Evolutionary conservation across 1,139 yeast species (phyloP).

Genomic region (Yamadazyma atmosphaerica): DNA sequence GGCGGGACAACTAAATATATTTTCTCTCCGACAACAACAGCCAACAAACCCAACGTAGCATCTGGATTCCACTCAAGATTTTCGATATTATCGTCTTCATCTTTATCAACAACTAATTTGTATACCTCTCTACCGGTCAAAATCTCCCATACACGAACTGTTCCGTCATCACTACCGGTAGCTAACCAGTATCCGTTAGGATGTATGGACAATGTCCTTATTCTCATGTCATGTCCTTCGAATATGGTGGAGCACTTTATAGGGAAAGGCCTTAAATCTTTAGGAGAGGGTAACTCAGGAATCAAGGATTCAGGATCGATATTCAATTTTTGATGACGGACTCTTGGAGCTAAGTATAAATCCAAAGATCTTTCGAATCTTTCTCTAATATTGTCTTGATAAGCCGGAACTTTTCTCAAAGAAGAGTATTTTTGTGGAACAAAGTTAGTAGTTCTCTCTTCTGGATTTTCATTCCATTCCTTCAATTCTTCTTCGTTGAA

Average conservation of each 20-base stretch:
- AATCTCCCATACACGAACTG: constrained; percentile 95
- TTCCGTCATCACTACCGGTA: constrained; percentile 96
- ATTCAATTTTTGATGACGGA: constrained; percentile 84
- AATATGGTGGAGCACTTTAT: constrained; percentile 82
- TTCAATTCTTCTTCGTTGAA: constrained; percentile 75
- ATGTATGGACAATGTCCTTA: constrained; percentile 81
- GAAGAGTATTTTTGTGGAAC: constrained; percentile 81
- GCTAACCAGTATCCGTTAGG: constrained; percentile 95
- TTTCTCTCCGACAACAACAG: constrained; percentile 81
- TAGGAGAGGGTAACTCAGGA: constrained; percentile 96
- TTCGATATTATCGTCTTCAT: constrained; percentile 76
- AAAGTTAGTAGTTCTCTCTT: constrained; percentile 77
- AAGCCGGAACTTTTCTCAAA: constrained; percentile 92
- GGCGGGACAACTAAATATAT: constrained; percentile 85
- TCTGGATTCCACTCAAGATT: constrained; percentile 91
- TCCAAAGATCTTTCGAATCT: constrained; percentile 93
- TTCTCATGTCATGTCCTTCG: constrained; percentile 79
- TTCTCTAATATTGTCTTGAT: constrained; percentile 81
- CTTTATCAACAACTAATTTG: constrained; percentile 50
- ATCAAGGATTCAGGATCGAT: constrained; percentile 95
- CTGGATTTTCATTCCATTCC: constrained; percentile 74
- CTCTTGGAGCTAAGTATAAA: constrained; percentile 93
- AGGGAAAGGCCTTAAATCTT: constrained; percentile 98
- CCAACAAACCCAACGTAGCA: constrained; percentile 67
- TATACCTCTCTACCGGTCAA: constrained; percentile 92